These are phyloP conservation scores for Fusarium oligoseptatum DNA, from an alignment of 2,329 filamentous ascomycete genomes.

Conservation along the genomic window DNA sequence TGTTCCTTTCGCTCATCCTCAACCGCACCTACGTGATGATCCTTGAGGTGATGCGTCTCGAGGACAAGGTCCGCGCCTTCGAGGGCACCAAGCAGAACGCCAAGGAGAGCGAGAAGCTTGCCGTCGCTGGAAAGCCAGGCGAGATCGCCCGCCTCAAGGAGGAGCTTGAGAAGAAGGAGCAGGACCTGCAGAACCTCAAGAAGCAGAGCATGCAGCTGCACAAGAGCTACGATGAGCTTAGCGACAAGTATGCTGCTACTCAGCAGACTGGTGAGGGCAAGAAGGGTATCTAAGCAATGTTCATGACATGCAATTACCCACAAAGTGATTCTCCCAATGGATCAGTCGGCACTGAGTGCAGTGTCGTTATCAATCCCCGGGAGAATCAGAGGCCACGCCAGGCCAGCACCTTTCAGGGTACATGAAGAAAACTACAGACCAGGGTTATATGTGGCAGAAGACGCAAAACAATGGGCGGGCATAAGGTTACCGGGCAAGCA, in stretches of 20 bases:
- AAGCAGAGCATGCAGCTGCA: conserved; percentile 89
- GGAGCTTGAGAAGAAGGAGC: conserved; percentile 83
- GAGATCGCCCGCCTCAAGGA: conserved; percentile 79
- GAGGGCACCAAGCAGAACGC: conserved; percentile 69
- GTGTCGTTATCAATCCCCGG: background rate
- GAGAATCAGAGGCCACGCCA: conserved; percentile 6
- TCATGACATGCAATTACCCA: background rate
- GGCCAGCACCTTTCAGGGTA: conserved; percentile 30
- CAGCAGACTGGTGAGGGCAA: conserved; percentile 64
- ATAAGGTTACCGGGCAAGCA: conserved; percentile 27
- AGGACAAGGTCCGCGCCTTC: conserved; percentile 89
- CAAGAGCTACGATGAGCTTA: conserved; percentile 86
- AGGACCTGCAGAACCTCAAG: conserved; percentile 88
- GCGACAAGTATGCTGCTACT: conserved; percentile 81
- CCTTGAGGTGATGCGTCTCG: conserved; percentile 88
- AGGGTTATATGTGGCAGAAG: conserved; percentile 2
- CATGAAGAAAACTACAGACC: conserved; percentile 12
- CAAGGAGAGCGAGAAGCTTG: conserved; percentile 80
- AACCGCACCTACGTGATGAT: conserved; percentile 99
- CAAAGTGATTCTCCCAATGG: background rate
- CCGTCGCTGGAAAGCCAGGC: conserved; percentile 78
- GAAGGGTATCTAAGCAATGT: conserved; percentile 66
- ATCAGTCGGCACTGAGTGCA: background rate
- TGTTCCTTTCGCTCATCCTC: conserved; percentile 97
- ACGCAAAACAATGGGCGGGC: conserved; percentile 37